Percentiles rank a stretch among this genome's conserved stretches.
phyloP scores from a whole-genome alignment of 2,329 filamentous ascomycete genomes.

The Chaetomium strumarium region DNA sequence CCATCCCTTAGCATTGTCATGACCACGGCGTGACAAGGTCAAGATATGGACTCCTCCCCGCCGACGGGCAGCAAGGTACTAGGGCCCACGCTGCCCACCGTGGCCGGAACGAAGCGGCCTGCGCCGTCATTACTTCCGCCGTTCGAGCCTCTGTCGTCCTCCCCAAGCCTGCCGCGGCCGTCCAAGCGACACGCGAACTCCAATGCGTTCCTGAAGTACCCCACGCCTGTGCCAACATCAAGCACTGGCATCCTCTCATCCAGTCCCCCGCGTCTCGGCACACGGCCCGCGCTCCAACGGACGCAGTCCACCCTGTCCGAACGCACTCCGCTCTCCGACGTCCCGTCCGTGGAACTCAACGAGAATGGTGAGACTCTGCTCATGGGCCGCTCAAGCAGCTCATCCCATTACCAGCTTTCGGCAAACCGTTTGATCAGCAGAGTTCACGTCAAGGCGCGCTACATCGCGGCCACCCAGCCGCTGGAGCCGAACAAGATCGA shows the following conservation, averaged over 20 bases:
- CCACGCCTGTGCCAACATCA: slow-evolving; percentile 88
- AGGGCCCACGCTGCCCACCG: slow-evolving; percentile 33
- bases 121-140: slow-evolving; percentile 67
- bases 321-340: slow-evolving; percentile 72
- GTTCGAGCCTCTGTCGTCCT: slow-evolving; percentile 75
- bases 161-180: slow-evolving; percentile 63
- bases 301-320: slow-evolving; percentile 63
- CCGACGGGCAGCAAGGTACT: slow-evolving; percentile 25
- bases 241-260: slow-evolving; percentile 87
- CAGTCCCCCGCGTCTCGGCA: slow-evolving; percentile 59
- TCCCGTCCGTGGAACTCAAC: slow-evolving; percentile 76
- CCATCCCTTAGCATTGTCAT: slow-evolving; percentile 13
- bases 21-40: slow-evolving; percentile 18
- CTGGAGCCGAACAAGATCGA: slow-evolving; percentile 74
- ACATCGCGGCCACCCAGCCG: slow-evolving; percentile 61
- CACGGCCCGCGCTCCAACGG: slow-evolving; percentile 50
- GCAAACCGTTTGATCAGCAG: slow-evolving; percentile 89
- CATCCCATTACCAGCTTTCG: slow-evolving; percentile 91
- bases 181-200: slow-evolving; percentile 58
- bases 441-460: slow-evolving; percentile 84
- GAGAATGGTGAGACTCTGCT: slow-evolving; percentile 74
- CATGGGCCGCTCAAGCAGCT: slow-evolving; percentile 92
- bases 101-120: slow-evolving; percentile 51
- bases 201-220: slow-evolving; percentile 64
- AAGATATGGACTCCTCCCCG: slow-evolving; percentile 39